Evolutionary conservation across 2,329 filamentous ascomycete species (phyloP).

Genomic region (Sporothrix phasma): DNA sequence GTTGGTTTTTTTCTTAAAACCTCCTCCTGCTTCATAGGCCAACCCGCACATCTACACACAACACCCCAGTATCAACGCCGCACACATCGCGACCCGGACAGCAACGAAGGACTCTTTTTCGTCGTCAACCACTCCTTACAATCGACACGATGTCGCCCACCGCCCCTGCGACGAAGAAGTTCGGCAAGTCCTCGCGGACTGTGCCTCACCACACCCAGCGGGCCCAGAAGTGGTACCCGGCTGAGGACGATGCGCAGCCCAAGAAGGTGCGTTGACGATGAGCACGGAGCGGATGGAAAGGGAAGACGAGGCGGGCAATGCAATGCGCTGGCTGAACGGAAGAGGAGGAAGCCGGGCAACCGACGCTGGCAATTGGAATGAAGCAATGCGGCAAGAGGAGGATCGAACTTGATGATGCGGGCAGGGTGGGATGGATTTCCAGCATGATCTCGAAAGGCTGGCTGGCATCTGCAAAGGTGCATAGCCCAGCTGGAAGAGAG

Average conservation of each 20-base stretch:
- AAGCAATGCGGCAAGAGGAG: background rate
- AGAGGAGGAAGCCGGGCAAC: background rate
- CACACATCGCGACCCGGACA: conserved; percentile 12
- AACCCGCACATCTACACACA: conserved; percentile 15
- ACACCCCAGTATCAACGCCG: conserved; percentile 12
- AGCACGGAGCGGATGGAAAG: background rate
- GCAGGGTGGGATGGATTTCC: background rate
- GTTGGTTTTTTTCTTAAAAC: conserved; percentile 15
- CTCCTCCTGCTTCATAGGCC: conserved; percentile 9
- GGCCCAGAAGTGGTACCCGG: conserved; percentile 98
- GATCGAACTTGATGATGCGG: background rate
- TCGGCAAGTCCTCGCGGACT: conserved; percentile 81
- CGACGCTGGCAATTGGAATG: background rate
- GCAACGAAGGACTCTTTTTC: conserved; percentile 13
- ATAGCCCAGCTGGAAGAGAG: background rate
- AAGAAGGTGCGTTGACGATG: conserved; percentile 76
- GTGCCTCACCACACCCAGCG: conserved; percentile 81
- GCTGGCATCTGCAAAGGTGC: background rate
- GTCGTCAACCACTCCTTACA: conserved; percentile 9
- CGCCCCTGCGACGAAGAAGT: conserved; percentile 75
- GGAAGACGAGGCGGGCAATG: background rate
- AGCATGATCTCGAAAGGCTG: background rate
- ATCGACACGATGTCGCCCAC: conserved; percentile 56
- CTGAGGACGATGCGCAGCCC: conserved; percentile 76
- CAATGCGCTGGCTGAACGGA: background rate